Conservation (phyloP, 1,284 basidiomycete genomes). For the Mycosarcoma mackinlayi region DNA sequence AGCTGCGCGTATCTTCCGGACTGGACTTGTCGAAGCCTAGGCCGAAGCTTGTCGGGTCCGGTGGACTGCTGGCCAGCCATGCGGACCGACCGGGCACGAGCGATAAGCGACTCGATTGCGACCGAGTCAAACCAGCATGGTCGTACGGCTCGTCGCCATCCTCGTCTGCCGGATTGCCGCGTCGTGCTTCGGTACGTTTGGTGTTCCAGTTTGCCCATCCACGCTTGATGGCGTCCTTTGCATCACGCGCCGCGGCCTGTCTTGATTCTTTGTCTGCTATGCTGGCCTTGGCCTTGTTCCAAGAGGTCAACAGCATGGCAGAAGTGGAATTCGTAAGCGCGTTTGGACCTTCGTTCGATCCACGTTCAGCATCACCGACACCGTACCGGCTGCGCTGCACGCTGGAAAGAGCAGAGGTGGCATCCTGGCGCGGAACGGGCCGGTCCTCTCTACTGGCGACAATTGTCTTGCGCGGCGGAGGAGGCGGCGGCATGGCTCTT, state of each 20-base stretch:
- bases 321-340: slow-evolving; percentile 20
- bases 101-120: slow-evolving; percentile 40
- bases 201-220: slow-evolving; percentile 65
- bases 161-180: slow-evolving; percentile 6
- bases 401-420: slow-evolving; percentile 34
- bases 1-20: slow-evolving; percentile 30
- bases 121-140: slow-evolving; percentile 28
- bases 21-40: slow-evolving; percentile 46
- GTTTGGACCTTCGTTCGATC: slow-evolving; percentile 8
- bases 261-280: slow-evolving; percentile 64
- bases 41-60: slow-evolving; percentile 48
- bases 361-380: slow-evolving; percentile 20
- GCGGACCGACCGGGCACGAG: slow-evolving; percentile 38
- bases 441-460: slow-evolving; percentile 7
- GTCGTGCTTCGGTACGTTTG: slow-evolving; percentile 40
- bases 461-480: slow-evolving; percentile 29
- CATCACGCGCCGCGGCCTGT: slow-evolving; percentile 60
- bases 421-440: slow-evolving; percentile 18
- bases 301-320: slow-evolving; percentile 44
- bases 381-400: slow-evolving; percentile 43
- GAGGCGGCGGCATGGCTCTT: slow-evolving; percentile 23
- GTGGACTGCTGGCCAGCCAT: slow-evolving; percentile 50
- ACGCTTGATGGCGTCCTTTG: slow-evolving; percentile 63
- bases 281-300: slow-evolving; percentile 64
- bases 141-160: slow-evolving; percentile 5